Evolutionary conservation across 2,329 filamentous ascomycete species (phyloP), one percentile per base, ranked within the genome.

Genomic region (Coniochaeta sp.): DNA sequence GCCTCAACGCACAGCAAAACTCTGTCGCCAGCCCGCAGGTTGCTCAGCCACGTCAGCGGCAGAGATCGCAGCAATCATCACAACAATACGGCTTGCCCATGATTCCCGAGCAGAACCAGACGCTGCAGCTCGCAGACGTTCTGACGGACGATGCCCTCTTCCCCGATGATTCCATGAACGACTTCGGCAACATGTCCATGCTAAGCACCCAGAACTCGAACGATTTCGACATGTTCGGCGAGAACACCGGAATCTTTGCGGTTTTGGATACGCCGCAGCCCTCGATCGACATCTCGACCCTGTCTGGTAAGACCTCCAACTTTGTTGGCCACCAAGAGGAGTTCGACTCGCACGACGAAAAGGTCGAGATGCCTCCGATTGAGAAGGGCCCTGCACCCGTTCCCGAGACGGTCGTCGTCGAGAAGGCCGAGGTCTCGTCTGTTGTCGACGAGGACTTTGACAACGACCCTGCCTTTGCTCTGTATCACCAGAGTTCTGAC

Each of bases 261-360:
- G 54, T 38, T 17, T 74, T 84, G 28, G 78, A 88, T 28, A 70
- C 67, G 4, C 67, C 68, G 24, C 66, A 69, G 24, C 74, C 79
- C 52, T 69, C 75, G 26, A 80, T 93, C 65, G 79, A 88, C 69
- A 75, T 83, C 6, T 79, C 83, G 26, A 70, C 81, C 26, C 79
- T 95, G n/a, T 87, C 87, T 4, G 89, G 89, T 68, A 95, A 95
- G 81, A 75, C 81, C 0, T 82, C 81, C 44, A 81, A 79, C 71
- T 77, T 83, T 58, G 75, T 82, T 9, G 79, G 77, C 59, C 74
- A 73, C 68, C 67, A 70, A n/a, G 75, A 78, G 40, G 70, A 74
- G 5, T 72, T 72, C 0, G 75, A 36, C n/a, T 34, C 54, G 17
- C 17, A 80, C 24, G 74, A 81, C 28, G 80, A 84, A 62, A 84